These are phyloP conservation scores for Prorocentrum cordatum DNA, from an alignment of 169 alveolate genomes.

Conservation along the genomic window DNA sequence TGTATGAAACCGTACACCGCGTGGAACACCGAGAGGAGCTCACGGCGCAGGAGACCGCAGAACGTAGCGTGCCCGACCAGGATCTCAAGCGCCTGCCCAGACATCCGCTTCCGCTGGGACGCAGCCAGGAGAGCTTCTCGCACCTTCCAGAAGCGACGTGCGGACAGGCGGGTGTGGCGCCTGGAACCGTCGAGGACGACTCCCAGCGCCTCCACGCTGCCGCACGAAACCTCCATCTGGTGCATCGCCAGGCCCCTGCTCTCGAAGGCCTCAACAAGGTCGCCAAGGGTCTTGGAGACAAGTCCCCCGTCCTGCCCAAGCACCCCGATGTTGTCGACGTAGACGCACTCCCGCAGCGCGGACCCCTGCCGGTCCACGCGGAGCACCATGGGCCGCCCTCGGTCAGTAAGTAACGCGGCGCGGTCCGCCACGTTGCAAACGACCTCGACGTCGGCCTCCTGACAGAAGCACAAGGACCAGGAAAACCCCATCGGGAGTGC, in stretches of 20 bases:
- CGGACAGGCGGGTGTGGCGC: neutral
- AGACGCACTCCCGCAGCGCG: neutral
- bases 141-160: neutral
- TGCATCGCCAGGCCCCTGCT: neutral
- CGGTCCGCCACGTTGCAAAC: neutral
- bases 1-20: neutral
- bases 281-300: neutral
- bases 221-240: neutral
- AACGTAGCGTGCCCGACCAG: constrained; percentile 5
- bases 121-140: neutral
- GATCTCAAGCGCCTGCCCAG: neutral
- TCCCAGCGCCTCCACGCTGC: neutral
- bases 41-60: neutral
- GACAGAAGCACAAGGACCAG: neutral
- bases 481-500: neutral
- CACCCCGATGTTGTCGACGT: constrained; percentile 15
- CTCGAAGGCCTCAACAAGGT: neutral
- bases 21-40: neutral
- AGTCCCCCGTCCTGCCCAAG: neutral
- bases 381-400: neutral
- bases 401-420: neutral
- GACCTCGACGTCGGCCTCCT: neutral
- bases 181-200: neutral
- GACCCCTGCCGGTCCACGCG: neutral
- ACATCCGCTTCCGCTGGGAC: neutral